Base-by-base conservation (phyloP, 495 filamentous ascomycete genomes). In the Tuber microsphaerosporum region DNA sequence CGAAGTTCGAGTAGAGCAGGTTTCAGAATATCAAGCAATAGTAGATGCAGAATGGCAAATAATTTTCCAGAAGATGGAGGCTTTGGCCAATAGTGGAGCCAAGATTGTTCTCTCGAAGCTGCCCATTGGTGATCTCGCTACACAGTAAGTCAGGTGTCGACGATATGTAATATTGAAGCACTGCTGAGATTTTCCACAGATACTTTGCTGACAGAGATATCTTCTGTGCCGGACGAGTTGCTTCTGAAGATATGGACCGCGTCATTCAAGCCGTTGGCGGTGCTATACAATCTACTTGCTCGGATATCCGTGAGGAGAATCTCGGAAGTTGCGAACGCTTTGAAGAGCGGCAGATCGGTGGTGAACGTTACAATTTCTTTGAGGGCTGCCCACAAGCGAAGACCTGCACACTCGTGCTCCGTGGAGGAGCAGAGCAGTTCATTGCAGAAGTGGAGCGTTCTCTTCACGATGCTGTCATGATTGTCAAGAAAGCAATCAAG, bases 1-100 rank as follows among this genome's bases (percentile, higher is more conserved):
- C 70, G 95, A 99, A 85, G 94, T 99, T 75, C 89, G 95, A 77
- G 94, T 99, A 70, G 95, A 97, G 85, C 95, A 98, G 83, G 95
- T 99, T 75, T 97, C 94, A 12, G 95, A 99, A 86, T 99, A 99
- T 87, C 95, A 99, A 86, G 95, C 95, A 71, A 97, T 99, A 81
- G 95, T 99, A 83, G 95, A 99, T 84, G 95, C 95, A 61, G 95
- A 99, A 85, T 99, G 95, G 95, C 92, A 97, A 86, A 99, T 99
- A 83, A 99, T 99, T 84, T 97, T 90, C 89, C 94, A 97, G 88
- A 99, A 99, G 88, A 90, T 98, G 81, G 94, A 99, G 85, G 93
- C 94, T 42, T 85, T 94, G 71, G 88, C 93, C 88, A 91, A 93
- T 83, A 97, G 94, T 7, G 95, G 94, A 70, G 95, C 95, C 61